Base-by-base conservation (phyloP, 805 yeast genomes). In the Kodamaea leandrae region DNA sequence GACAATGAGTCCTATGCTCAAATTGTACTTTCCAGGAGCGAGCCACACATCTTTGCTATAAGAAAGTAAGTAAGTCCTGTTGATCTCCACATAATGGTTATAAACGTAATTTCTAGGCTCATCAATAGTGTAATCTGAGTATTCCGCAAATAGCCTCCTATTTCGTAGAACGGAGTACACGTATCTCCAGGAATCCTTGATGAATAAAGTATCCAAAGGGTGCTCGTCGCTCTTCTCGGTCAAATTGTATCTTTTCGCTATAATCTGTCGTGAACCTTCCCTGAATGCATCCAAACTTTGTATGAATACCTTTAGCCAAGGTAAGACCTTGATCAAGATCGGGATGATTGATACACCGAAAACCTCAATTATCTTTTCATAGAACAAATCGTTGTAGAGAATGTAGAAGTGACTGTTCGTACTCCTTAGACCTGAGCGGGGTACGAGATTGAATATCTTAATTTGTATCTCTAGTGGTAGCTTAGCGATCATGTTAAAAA, bases 131-230 rank as follows among this genome's bases (percentile, higher is more conserved):
- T 71, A 68, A 47, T 68, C 71, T 4, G 59, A 44, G 32, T 61
- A 59, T 32, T 74, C 77, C 13, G 82, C 78, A 55, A 72, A 80
- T 20, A 80, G 49, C 30, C 83, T 57, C 36, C 77, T 68, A 50
- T 77, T 78, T 45, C 66, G 68, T 42, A 77, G 57, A 6, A 81
- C 58, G 0, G 77, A 68, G 45, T 74, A 76, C 1, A 78, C 63
- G 20, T 79, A 59, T 46, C 61, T 66, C 83, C 84, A 81, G 0
- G 80, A 74, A 54, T 77, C 83, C 41, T 63, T 64, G 10, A 76
- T 53, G 45, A 53, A 75, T 9, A 48, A 44, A 17, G 54, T 50
- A 40, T 63, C 48, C 13, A 63, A 48, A 5, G 57, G 55, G 37
- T 33, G 19, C 7, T 23, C 33, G 13, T 29, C 38, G 18, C 52